Evolutionary conservation across 148 eudicot species (phyloP).

Genomic region (Chenopodium quinoa): DNA sequence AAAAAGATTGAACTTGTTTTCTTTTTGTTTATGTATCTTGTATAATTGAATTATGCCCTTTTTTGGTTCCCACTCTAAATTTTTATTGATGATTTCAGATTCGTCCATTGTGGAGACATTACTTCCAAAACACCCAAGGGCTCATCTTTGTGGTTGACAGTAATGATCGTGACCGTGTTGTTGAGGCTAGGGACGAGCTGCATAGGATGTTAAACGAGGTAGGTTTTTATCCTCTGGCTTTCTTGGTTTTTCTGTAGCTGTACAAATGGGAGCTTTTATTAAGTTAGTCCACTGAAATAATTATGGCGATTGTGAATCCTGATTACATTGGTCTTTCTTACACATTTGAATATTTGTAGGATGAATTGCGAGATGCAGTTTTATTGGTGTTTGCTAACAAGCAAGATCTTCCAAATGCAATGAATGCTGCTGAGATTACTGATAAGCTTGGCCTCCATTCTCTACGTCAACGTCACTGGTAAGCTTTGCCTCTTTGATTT

Average conservation of each 20-base stretch:
- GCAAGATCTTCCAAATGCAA: constrained; percentile 40
- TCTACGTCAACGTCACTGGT: constrained; percentile 42
- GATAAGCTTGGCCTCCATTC: constrained; percentile 41
- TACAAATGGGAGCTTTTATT: neutral
- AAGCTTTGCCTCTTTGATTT: neutral
- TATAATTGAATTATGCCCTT: neutral
- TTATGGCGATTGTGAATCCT: neutral
- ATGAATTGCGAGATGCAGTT: constrained; percentile 36
- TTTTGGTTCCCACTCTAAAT: neutral
- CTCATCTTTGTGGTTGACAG: constrained; percentile 41
- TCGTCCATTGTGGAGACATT: constrained; percentile 44
- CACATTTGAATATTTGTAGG: constrained; percentile 11
- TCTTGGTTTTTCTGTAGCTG: neutral
- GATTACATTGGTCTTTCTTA: neutral
- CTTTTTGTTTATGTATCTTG: neutral
- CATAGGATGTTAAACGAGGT: constrained; percentile 42
- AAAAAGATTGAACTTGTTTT: neutral
- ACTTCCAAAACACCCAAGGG: constrained; percentile 40
- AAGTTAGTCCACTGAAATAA: neutral
- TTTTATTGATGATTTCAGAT: constrained; percentile 21
- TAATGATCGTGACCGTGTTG: constrained; percentile 39
- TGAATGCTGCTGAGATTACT: constrained; percentile 40
- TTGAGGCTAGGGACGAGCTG: constrained; percentile 37
- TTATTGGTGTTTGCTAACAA: constrained; percentile 39
- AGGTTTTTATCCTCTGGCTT: neutral